These are phyloP conservation scores for Suillus sp. DNA, from an alignment of 768 basidiomycete genomes.

Conservation along the genomic window DNA sequence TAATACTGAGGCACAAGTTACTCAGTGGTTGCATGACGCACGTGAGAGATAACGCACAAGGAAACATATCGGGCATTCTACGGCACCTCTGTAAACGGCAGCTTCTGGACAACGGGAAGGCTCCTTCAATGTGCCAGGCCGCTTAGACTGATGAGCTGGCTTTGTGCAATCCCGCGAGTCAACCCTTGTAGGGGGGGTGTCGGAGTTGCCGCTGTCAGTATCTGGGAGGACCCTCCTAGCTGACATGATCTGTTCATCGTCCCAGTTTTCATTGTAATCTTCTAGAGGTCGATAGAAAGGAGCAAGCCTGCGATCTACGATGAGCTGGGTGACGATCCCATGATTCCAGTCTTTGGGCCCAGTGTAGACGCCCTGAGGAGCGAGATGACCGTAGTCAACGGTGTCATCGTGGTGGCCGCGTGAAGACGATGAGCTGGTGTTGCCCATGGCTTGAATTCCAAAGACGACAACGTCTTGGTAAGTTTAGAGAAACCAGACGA, in stretches of 20 bases:
- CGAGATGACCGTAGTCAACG: conserved; percentile 80
- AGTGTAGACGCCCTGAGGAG: conserved; percentile 86
- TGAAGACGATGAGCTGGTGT: conserved; percentile 74
- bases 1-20: conserved; percentile 72
- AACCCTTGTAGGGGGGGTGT: conserved; percentile 37
- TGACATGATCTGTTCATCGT: conserved; percentile 82
- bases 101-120: conserved; percentile 68
- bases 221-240: conserved; percentile 72
- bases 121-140: conserved; percentile 63
- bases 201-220: conserved; percentile 46
- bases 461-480: conserved; percentile 1
- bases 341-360: conserved; percentile 90
- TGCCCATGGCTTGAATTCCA: conserved; percentile 61
- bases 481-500: conserved; percentile 4
- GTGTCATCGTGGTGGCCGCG: conserved; percentile 77
- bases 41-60: conserved; percentile 59
- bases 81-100: conserved; percentile 77
- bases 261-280: conserved; percentile 89
- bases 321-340: conserved; percentile 80
- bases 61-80: conserved; percentile 98
- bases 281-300: conserved; percentile 97
- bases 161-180: conserved; percentile 28
- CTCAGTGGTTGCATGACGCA: conserved; percentile 23
- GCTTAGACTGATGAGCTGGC: conserved; percentile 46
- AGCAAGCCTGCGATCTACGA: conserved; percentile 84